phyloP scores from a whole-genome alignment of 2,329 filamentous ascomycete species.

The Colletotrichum spinosum region DNA sequence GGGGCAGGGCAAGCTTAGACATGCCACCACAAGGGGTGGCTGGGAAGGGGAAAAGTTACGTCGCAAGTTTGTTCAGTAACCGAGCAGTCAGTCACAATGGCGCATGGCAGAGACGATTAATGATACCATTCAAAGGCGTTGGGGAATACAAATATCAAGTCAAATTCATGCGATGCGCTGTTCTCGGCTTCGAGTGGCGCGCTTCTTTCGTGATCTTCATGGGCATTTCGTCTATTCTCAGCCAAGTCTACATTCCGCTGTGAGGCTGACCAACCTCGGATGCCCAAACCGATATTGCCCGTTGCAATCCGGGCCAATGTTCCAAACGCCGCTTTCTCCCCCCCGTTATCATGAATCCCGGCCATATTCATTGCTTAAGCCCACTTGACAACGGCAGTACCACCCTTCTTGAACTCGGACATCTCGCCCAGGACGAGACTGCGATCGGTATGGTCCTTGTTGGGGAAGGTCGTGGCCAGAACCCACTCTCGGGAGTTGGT shows the following conservation, averaged over 20 bases:
- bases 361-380: constrained; percentile 30
- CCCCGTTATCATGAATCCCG: constrained; percentile 6
- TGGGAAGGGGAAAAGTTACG: background rate
- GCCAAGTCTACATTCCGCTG: constrained; percentile 33
- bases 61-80: constrained; percentile 4
- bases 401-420: constrained; percentile 74
- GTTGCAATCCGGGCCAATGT: constrained; percentile 17
- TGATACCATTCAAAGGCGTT: constrained; percentile 37
- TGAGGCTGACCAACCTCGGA: constrained; percentile 24
- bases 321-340: constrained; percentile 33
- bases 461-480: constrained; percentile 85
- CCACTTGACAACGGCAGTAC: constrained; percentile 74
- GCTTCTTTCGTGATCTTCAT: background rate
- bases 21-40: background rate
- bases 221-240: constrained; percentile 25
- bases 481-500: constrained; percentile 73
- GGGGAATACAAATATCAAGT: constrained; percentile 4
- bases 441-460: constrained; percentile 81
- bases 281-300: constrained; percentile 8
- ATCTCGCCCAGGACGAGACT: constrained; percentile 68
- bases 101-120: constrained; percentile 35
- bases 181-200: too few species aligned
- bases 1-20: constrained; percentile 17
- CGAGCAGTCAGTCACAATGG: constrained; percentile 12
- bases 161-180: background rate